phyloP scores from a whole-genome alignment of 2,329 filamentous ascomycete genomes.

The Diplodia sapinea region DNA sequence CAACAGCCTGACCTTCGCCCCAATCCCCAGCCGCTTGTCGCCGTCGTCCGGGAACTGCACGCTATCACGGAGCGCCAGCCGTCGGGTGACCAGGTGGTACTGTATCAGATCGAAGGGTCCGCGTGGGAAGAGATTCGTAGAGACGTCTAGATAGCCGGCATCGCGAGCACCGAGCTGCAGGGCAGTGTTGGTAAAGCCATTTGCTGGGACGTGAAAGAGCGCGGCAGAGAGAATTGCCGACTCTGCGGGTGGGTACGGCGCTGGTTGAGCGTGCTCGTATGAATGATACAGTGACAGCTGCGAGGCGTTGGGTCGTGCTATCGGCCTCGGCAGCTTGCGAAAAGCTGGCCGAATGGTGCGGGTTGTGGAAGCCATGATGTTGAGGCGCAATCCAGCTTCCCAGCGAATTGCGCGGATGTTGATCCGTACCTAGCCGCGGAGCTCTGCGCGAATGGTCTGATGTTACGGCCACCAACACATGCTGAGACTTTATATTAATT shows the following conservation, averaged over 20 bases:
- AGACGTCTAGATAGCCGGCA: slow-evolving; percentile 84
- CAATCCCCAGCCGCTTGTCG: slow-evolving; percentile 54
- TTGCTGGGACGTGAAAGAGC: slow-evolving; percentile 74
- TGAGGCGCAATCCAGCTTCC: slow-evolving; percentile 26
- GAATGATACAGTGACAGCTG: slow-evolving; percentile 41
- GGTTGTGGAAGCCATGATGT: slow-evolving; percentile 40
- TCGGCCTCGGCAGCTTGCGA: slow-evolving; percentile 38
- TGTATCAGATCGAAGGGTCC: slow-evolving; percentile 82
- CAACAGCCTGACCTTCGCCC: slow-evolving; percentile 71
- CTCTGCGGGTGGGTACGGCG: slow-evolving; percentile 72
- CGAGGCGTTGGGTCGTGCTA: slow-evolving; percentile 34
- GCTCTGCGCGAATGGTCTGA: slow-evolving; percentile 18
- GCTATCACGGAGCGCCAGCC: slow-evolving; percentile 61
- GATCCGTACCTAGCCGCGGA: not conserved
- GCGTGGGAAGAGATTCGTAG: slow-evolving; percentile 78
- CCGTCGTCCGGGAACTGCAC: slow-evolving; percentile 52
- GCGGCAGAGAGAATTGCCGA: slow-evolving; percentile 80
- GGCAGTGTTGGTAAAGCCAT: slow-evolving; percentile 80
- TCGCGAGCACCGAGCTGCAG: slow-evolving; percentile 81
- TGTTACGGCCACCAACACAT: slow-evolving; percentile 4
- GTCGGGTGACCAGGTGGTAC: slow-evolving; percentile 74
- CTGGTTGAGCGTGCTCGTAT: slow-evolving; percentile 50
- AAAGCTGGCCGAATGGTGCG: slow-evolving; percentile 39
- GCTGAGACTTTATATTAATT: too few species aligned
- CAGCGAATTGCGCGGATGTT: slow-evolving; percentile 7